phyloP scores from a whole-genome alignment of 2,329 filamentous ascomycete species.

The Colletotrichum caudatum region DNA sequence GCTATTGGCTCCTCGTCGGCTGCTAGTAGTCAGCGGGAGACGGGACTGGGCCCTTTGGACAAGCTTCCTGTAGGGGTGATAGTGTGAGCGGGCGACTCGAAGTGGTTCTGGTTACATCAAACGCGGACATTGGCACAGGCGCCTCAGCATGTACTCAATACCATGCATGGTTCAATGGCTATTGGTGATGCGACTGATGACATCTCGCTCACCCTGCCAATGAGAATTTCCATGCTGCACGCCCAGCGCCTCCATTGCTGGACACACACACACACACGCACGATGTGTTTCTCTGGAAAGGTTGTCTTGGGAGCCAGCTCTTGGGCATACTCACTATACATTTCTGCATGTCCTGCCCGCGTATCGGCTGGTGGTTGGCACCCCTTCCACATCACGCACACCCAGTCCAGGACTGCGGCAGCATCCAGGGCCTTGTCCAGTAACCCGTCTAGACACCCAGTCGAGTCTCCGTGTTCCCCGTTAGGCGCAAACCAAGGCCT shows the following conservation, averaged over 20 bases:
- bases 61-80: conserved; percentile 36
- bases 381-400: conserved; percentile 33
- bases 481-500: conserved; percentile 14
- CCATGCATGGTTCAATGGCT: conserved; percentile 1
- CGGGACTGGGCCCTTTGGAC: conserved; percentile 40
- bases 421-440: conserved; percentile 21
- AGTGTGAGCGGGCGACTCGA: conserved; percentile 10
- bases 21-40: conserved; percentile 35
- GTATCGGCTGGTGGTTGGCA: conserved; percentile 17
- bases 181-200: conserved; percentile 8
- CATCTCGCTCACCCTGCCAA: background rate
- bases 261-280: background rate
- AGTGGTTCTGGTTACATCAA: conserved; percentile 32
- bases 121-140: conserved; percentile 3
- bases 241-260: background rate
- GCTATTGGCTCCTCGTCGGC: conserved; percentile 33
- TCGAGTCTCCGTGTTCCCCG: conserved; percentile 25
- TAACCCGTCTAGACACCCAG: conserved; percentile 19
- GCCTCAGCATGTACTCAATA: conserved; percentile 26
- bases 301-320: background rate
- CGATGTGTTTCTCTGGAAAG: conserved; percentile 1
- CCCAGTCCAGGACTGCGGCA: conserved; percentile 24
- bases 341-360: background rate
- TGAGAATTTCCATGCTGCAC: background rate
- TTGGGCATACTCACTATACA: background rate